Conservation (phyloP, 1,139 yeast species). For the Saccharomycopsis phalli region DNA sequence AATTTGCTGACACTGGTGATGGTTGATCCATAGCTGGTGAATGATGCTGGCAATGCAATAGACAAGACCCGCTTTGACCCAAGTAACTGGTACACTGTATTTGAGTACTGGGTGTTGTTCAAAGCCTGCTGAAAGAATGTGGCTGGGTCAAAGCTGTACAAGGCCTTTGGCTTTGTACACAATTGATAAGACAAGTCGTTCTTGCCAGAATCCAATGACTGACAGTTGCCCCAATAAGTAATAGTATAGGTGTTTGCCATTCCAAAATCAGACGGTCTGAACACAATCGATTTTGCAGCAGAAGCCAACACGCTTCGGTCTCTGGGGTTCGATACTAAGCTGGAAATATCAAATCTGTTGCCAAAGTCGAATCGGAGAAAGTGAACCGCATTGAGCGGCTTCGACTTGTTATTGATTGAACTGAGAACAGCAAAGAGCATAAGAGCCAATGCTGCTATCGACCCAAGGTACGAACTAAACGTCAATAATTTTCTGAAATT, state of each 20-base stretch:
- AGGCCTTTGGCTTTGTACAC: slow-evolving; percentile 45
- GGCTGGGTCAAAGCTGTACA: slow-evolving; percentile 46
- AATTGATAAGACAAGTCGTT: slow-evolving; percentile 39
- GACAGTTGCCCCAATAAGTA: slow-evolving; percentile 69
- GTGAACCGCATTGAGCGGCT: slow-evolving; percentile 33
- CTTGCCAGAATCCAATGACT: slow-evolving; percentile 26
- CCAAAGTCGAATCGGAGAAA: slow-evolving; percentile 34
- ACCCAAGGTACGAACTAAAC: slow-evolving; percentile 31
- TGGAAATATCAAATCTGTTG: slow-evolving; percentile 23
- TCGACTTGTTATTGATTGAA: slow-evolving; percentile 26
- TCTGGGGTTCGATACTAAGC: slow-evolving; percentile 13
- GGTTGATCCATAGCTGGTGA: slow-evolving; percentile 29
- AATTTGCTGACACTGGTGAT: slow-evolving; percentile 35
- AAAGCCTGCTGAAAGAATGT: slow-evolving; percentile 32
- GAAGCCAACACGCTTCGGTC: slow-evolving; percentile 22
- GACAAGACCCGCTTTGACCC: slow-evolving; percentile 1
- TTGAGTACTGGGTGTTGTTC: slow-evolving; percentile 30
- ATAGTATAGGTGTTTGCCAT: slow-evolving; percentile 53
- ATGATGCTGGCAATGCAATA: slow-evolving; percentile 28
- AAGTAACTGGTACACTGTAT: slow-evolving; percentile 21
- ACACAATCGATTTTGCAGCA: slow-evolving; percentile 14
- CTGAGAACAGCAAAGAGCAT: slow-evolving; percentile 35
- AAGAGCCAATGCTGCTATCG: slow-evolving; percentile 32
- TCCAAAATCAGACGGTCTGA: slow-evolving; percentile 33
- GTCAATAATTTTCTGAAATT: slow-evolving; percentile 27